Evolutionary conservation across 345 rosid genomes (phyloP), one percentile per base, ranked within the genome.

Genomic region (Cardiospermum halicacabum): DNA sequence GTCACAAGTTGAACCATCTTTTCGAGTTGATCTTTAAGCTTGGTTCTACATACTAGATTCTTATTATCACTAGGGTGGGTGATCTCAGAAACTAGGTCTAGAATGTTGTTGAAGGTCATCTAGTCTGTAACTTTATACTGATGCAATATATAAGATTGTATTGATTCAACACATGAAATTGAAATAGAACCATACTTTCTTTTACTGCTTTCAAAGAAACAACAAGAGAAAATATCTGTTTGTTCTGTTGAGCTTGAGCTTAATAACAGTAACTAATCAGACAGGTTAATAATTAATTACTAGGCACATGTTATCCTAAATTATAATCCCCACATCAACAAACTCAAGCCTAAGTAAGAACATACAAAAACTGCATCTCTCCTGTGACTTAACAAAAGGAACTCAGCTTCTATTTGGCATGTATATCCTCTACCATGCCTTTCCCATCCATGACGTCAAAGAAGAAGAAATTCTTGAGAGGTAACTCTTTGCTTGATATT

Each of bases 401-500:
- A 45, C 58, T 71, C 69, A 51, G 62, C 58, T 73, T 25, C 53
- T 27, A n/a, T 65, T 62, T 21, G 74, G 72, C 62, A 60, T 70
- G 76, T 68, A 91, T 77, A 77, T 94, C 99, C 73, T 89, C 97
- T 28, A 85, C 80, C 18, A 87, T 62, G 71, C 99, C 95, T 87
- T 91, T 91, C 60, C 99, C 96, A 47, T 91, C 91, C 78, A 78
- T 64, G 31, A 80, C 89, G 80, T 94, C 97, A 48, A 82, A 94
- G 82, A 72, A 91, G 83, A 94, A 91, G 69, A 91, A 91, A 69
- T 91, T 94, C 86, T 94, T 89, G 58, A 94, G 70, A 3, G 97
- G 99, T 26, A 76, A 89, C 26, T 91, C 96, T 80, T 89, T 94
- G 68, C 95, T 85, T 5, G 97, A 91, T 75, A 94, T 82, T 5